phyloP scores from a whole-genome alignment of 1,284 basidiomycete genomes.

The Thecaphora thlaspeos region DNA sequence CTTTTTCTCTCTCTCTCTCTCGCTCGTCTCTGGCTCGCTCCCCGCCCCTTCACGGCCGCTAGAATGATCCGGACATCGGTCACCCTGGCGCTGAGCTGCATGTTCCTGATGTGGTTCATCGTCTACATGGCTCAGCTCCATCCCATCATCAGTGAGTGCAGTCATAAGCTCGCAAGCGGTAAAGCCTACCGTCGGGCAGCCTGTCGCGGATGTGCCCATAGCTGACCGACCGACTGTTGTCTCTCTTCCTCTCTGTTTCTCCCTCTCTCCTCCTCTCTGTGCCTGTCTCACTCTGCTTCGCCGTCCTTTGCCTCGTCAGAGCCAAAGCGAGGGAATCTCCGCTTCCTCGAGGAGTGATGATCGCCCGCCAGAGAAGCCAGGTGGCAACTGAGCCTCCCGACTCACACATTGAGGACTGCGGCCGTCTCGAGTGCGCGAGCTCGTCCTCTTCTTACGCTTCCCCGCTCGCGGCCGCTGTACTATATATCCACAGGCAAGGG shows the following conservation, averaged over 20 bases:
- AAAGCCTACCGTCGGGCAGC: not conserved
- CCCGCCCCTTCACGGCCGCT: not conserved
- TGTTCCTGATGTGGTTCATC: slow-evolving; percentile 58
- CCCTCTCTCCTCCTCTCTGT: slow-evolving; percentile 2
- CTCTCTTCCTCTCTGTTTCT: not conserved
- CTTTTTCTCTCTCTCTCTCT: too few species aligned
- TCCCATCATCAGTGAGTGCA: slow-evolving; percentile 54
- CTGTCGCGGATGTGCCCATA: too few species aligned
- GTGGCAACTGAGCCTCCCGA: too few species aligned
- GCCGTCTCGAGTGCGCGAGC: too few species aligned
- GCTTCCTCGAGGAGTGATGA: slow-evolving; percentile 29
- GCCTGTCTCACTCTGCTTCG: too few species aligned
- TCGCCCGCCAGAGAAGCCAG: too few species aligned
- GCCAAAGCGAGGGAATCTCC: slow-evolving; percentile 47
- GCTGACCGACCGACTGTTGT: too few species aligned
- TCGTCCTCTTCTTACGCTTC: too few species aligned
- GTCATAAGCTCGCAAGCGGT: not conserved
- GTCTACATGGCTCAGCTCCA: slow-evolving; percentile 57
- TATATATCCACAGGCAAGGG: too few species aligned
- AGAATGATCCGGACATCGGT: slow-evolving; percentile 54
- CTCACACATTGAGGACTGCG: too few species aligned
- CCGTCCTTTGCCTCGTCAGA: slow-evolving; percentile 21
- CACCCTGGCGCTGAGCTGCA: slow-evolving; percentile 49
- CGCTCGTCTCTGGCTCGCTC: not conserved
- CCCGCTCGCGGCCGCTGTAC: too few species aligned